Percentiles rank a stretch among this genome's conserved stretches.
phyloP scores from a whole-genome alignment of 768 basidiomycete species.

The Naganishia vishniacii region DNA sequence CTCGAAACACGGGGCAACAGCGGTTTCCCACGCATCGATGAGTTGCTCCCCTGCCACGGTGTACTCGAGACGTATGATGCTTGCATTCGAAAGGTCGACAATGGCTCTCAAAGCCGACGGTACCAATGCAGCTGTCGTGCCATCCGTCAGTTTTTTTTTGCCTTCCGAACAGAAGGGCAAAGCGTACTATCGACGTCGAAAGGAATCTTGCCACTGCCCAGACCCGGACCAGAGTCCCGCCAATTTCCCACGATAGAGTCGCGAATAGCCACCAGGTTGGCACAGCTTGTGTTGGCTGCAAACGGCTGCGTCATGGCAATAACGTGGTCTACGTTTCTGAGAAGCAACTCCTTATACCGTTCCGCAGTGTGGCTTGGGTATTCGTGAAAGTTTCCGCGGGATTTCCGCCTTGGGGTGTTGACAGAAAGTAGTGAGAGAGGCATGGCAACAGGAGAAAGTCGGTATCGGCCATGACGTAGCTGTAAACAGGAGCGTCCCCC shows the following conservation, averaged over 20 bases:
- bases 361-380: slow-evolving; percentile 50
- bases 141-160: slow-evolving; percentile 1
- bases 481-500: slow-evolving; percentile 50
- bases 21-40: slow-evolving; percentile 49
- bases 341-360: slow-evolving; percentile 51
- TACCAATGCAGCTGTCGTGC: slow-evolving; percentile 48
- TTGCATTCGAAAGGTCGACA: slow-evolving; percentile 41
- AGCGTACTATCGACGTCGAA: slow-evolving; percentile 52
- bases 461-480: slow-evolving; percentile 52
- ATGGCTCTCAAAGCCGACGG: slow-evolving; percentile 52
- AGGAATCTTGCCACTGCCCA: slow-evolving; percentile 52
- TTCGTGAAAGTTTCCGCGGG: slow-evolving; percentile 48
- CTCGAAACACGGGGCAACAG: slow-evolving; percentile 50
- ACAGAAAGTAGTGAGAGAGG: slow-evolving; percentile 52
- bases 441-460: slow-evolving; percentile 52
- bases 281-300: slow-evolving; percentile 38
- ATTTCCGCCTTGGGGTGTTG: slow-evolving; percentile 51
- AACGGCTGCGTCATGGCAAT: slow-evolving; percentile 51
- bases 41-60: slow-evolving; percentile 28
- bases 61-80: slow-evolving; percentile 42
- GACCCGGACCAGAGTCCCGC: slow-evolving; percentile 52
- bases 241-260: slow-evolving; percentile 53
- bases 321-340: slow-evolving; percentile 51
- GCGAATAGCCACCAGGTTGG: slow-evolving; percentile 50
- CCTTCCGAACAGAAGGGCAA: too few species aligned